Evolutionary conservation across 108 stramenopile genomes (phyloP), one percentile per base, ranked within the genome.

Genomic region (Cylindrotheca fusiformis): DNA sequence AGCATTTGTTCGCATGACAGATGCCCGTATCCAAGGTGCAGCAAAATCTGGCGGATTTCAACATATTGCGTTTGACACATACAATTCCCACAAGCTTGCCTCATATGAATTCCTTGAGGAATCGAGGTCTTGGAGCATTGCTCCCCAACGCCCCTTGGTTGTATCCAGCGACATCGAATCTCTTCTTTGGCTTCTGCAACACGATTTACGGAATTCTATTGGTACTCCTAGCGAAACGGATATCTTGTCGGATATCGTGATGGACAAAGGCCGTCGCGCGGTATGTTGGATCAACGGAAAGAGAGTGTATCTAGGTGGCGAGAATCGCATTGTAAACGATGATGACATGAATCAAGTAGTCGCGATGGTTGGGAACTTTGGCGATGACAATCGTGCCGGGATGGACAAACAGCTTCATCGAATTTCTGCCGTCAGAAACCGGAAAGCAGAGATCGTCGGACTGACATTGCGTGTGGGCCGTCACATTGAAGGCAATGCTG

Each of bases 381-480:
- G 77, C 8, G 8, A 23, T 8, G 77, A 78, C 55, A 78, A 78
- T 48, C 71, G 77, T 6, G 71, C 71, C 28, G 71, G 62, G 5
- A 18, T 78, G 1, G 58, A 68, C 22, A 27, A 56, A 21, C 60
- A 68, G 24, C 33, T 78, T 51, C 77, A 78, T 52, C 66, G 77
- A 5, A 49, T 82, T 32, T 69, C 71, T 44, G 65, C 56, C 12
- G 72, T 75, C 48, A 19, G 69, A 18, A 28, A 54, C 27, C 63
- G 58, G 1, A 25, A 58, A 12, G 62, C 60, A 44, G 18, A 44
- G 10, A 71, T 81, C 22, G 52, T 51, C 41, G 84, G 84, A 5
- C 22, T 85, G 20, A 81, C 84, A 0, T 60, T 85, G 32, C 69
- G 84, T 8, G 32, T 85, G 12, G 84, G 80, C 2, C 63, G 84